These are phyloP conservation scores for Fusarium sulawesiense DNA, from an alignment of 2,329 filamentous ascomycete genomes.

Conservation along the genomic window DNA sequence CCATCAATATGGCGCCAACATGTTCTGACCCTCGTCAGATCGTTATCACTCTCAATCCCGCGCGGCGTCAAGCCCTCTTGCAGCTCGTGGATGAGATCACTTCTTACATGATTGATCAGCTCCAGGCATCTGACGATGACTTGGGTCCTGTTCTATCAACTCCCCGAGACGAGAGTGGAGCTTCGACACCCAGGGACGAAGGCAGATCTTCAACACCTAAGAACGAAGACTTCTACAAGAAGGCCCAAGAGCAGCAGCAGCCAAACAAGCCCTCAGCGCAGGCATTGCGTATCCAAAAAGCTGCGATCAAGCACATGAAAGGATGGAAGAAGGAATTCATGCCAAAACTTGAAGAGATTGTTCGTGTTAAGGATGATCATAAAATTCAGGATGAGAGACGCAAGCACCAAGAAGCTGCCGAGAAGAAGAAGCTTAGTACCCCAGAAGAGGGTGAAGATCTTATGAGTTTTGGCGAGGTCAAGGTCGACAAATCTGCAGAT, in stretches of 20 bases:
- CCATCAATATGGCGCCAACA: conserved; percentile 62
- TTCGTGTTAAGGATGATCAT: conserved; percentile 62
- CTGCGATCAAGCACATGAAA: conserved; percentile 76
- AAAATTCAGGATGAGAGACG: conserved; percentile 61
- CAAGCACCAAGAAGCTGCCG: conserved; percentile 58
- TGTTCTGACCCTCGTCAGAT: conserved; percentile 66
- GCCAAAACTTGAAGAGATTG: conserved; percentile 75
- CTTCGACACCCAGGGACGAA: conserved; percentile 21
- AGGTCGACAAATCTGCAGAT: conserved; percentile 52
- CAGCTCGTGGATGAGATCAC: conserved; percentile 63
- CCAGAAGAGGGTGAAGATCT: conserved; percentile 54
- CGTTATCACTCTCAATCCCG: conserved; percentile 65
- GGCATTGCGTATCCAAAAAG: conserved; percentile 55
- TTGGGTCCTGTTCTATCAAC: conserved; percentile 46
- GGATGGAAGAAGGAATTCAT: conserved; percentile 81
- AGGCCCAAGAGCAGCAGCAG: conserved; percentile 31
- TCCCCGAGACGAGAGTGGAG: conserved; percentile 22
- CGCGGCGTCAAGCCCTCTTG: conserved; percentile 63
- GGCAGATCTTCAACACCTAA: conserved; percentile 11
- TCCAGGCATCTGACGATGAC: conserved; percentile 55
- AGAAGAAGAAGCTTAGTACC: conserved; percentile 50
- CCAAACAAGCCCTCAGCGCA: conserved; percentile 39
- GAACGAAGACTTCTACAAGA: conserved; percentile 19
- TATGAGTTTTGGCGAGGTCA: conserved; percentile 54
- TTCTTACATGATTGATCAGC: conserved; percentile 64